Base-by-base conservation (phyloP, 2,329 filamentous ascomycete species). In the Xylaria sp. region DNA sequence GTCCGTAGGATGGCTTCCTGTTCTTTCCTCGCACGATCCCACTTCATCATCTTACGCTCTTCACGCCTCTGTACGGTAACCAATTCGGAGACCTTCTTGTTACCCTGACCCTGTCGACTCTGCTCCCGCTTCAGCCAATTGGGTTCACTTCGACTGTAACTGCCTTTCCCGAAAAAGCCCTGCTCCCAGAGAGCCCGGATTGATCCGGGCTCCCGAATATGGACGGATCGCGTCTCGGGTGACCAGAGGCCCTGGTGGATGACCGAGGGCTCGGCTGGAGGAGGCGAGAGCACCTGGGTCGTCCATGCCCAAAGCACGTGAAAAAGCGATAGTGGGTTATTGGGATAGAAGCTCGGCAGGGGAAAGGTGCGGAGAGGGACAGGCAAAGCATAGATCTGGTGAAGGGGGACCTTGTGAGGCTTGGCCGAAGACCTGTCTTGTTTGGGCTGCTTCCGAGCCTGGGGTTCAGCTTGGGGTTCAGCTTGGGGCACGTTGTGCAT, bases 141-240 rank as follows among this genome's bases (percentile, higher is more conserved):
- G 3, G 94, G 94, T 75, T 99, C 94, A 81, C 93, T 97, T 70
- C 96, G 87, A 79, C 93, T 97, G 60, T 98, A 80, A 69, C 83
- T 94, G 44, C 95, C 95, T 76, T 97, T 97, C 48, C 96, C 96
- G 76, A 94, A 99, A 78, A 99, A 99, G 4, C 95, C 95, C 79
- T 96, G 92, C 76, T 97, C 91, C 95, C 96, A 99, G 23, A 99
- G 78, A 1, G 89, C 92, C 56, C 90, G 84, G 64, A 96, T 89
- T 3, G 92, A 89, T 57, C 83, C 82, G 25, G 87, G 81, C 74
- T 97, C 90, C 17, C 87, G 92, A 58, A 99, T 83, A 73, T 97
- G 92, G 15, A 99, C 85, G 0, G 93, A 95, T 29, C 89, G 87
- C 3, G 92, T 96, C 58, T 89, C 86, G 1, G 85, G 78, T n/a